Evolutionary conservation across 306 rosid species (phyloP).

Genomic region (Glycine soja): DNA sequence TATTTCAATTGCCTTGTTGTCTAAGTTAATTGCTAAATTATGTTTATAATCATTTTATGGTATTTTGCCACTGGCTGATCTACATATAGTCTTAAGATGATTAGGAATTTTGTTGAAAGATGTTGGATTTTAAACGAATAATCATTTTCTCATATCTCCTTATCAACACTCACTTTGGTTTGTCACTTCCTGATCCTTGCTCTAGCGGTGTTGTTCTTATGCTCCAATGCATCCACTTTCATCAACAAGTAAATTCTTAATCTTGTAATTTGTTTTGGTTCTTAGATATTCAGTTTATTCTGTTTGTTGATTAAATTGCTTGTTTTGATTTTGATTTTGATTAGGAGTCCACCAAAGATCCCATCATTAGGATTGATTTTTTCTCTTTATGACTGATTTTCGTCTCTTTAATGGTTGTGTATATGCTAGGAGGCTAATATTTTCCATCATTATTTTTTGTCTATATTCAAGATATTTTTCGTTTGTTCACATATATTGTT

Average conservation of each 20-base stretch:
- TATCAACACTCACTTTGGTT: slow-evolving; percentile 73
- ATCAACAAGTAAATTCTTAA: slow-evolving; percentile 71
- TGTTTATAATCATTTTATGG: slow-evolving; percentile 23
- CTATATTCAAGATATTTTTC: no score
- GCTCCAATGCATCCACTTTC: slow-evolving; percentile 85
- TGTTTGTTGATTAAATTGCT: background rate
- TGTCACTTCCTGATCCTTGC: slow-evolving; percentile 68
- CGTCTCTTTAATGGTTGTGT: no score
- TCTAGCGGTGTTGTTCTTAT: slow-evolving; percentile 74
- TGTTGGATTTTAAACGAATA: slow-evolving; percentile 25
- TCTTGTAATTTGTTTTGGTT: background rate
- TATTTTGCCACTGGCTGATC: slow-evolving; percentile 3
- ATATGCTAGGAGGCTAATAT: no score
- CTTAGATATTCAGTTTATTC: background rate
- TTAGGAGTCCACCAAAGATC: slow-evolving; percentile 76
- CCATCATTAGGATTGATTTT: no score
- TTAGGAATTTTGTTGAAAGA: background rate
- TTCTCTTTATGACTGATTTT: no score
- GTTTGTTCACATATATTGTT: no score
- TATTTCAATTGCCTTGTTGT: slow-evolving; percentile 37
- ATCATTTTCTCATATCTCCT: slow-evolving; percentile 39
- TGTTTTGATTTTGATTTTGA: slow-evolving; percentile 38
- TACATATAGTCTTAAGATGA: slow-evolving; percentile 16
- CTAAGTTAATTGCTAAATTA: background rate
- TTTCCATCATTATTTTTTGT: no score